Conservation (phyloP, 1,284 basidiomycete genomes). For the Rhodofomes roseus region DNA sequence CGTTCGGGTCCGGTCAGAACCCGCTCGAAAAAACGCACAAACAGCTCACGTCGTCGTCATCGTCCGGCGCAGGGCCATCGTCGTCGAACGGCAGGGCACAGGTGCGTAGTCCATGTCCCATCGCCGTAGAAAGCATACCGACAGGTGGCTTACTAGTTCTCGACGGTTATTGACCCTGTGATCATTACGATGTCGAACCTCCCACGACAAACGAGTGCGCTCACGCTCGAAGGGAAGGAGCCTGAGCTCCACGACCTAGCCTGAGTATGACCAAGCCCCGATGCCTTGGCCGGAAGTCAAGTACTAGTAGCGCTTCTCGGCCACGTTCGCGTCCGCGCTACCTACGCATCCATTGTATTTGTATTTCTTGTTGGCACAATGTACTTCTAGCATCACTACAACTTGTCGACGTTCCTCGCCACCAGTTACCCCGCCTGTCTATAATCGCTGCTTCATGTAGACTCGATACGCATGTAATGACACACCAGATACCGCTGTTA, state of each 20-base stretch:
- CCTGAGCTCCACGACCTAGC: neutral
- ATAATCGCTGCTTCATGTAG: no score
- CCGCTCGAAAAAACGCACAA: neutral
- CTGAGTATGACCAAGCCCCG: no score
- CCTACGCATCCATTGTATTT: no score
- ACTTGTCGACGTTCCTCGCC: no score
- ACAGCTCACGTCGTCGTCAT: neutral
- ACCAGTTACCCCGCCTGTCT: no score
- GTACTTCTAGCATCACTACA: no score
- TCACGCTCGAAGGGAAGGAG: neutral
- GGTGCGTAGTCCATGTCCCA: neutral
- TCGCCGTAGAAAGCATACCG: neutral
- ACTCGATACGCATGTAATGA: no score
- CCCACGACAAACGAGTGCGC: neutral
- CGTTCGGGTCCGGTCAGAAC: neutral
- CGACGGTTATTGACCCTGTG: slow-evolving; percentile 3
- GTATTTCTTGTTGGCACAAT: no score
- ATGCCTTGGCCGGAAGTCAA: no score
- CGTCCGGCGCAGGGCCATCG: neutral
- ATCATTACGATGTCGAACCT: slow-evolving; percentile 1
- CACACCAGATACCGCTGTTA: no score
- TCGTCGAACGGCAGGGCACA: neutral
- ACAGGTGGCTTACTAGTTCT: neutral
- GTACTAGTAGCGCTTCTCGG: no score
- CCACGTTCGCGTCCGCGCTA: no score